Evolutionary conservation across 176 grass and related monocot genomes (phyloP), one percentile per base, ranked within the genome.

Genomic region (Cenchrus americanus): DNA sequence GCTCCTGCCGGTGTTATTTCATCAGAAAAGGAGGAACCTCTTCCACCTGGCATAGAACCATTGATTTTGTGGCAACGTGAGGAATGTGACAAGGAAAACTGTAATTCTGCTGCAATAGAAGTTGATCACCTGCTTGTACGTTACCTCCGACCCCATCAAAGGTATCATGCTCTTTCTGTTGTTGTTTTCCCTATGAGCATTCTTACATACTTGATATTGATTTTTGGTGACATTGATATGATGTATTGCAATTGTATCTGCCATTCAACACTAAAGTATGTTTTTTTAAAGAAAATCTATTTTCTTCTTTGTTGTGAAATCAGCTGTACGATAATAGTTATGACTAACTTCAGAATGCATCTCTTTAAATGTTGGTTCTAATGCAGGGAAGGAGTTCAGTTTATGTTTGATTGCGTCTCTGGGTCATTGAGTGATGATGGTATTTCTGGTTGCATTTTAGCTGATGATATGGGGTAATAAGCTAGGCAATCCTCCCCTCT

Each of bases 351-450:
- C 77, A 62, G 46, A 30, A 69, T 63, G 24, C 54, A 81, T 82
- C 37, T 57, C 21, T 83, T 83, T 53, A 86, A 83, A 68, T 86
- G 68, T 46, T 87, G 71, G 50, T 80, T 81, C 81, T 75, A 79
- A 84, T 90, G 89, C 93, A 96, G 96, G 83, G 96, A 96, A 89
- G 93, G 96, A 87, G 93, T 99, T 89, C 96, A 94, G 40, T 96
- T 99, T 88, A 99, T 96, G 93, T 96, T 99, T 85, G 91, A 96
- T 80, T 99, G 93, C 94, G 96, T 96, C 55, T 96, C 96, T 89
- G 96, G 96, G 69, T 85, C 87, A 62, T 90, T 92, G 71, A 81
- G 80, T 87, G 87, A 80, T 63, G 91, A 96, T 90, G 96, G 96
- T 75, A 93, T 99, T 14, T 87, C 85, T 75, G 96, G 96, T 66